These are phyloP conservation scores for Pseudozyma flocculosa DNA, from an alignment of 1,284 basidiomycete species.

Conservation along the genomic window DNA sequence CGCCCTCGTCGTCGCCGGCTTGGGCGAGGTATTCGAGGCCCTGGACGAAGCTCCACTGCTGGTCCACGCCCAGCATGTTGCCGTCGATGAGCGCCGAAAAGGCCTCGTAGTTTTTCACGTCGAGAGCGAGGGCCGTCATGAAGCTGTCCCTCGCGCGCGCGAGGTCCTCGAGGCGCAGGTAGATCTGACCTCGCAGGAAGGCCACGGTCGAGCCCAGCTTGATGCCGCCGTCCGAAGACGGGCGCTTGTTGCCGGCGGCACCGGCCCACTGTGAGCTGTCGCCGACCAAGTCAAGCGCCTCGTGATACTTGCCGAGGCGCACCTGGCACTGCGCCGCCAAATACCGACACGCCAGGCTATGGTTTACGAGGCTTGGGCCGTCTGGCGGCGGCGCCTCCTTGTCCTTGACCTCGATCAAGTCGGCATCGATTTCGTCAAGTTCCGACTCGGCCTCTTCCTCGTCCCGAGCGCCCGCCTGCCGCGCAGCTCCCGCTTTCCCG, in stretches of 20 bases:
- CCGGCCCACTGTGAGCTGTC: conserved; percentile 47
- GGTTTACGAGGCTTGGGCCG: conserved; percentile 46
- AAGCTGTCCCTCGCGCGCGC: conserved; percentile 88
- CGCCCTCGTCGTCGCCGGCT: conserved; percentile 61
- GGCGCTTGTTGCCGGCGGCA: conserved; percentile 26
- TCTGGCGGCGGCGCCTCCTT: conserved; percentile 16
- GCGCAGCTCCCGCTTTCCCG: too few species aligned
- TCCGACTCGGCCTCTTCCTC: conserved; percentile 3
- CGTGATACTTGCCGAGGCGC: conserved; percentile 86
- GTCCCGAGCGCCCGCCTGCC: conserved; percentile 1
- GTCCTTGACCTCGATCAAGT: conserved; percentile 24
- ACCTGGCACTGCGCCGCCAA: conserved; percentile 88
- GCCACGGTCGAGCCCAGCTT: conserved; percentile 66
- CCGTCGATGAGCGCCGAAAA: conserved; percentile 86
- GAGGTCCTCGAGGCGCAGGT: conserved; percentile 86
- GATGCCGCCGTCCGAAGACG: conserved; percentile 58
- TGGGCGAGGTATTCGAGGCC: conserved; percentile 79
- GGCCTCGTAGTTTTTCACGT: conserved; percentile 96
- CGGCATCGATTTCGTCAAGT: conserved; percentile 1
- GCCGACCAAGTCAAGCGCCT: conserved; percentile 89
- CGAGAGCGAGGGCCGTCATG: conserved; percentile 88
- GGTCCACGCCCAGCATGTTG: conserved; percentile 62
- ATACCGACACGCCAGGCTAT: conserved; percentile 48
- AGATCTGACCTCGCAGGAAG: conserved; percentile 84
- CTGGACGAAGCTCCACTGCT: conserved; percentile 89